phyloP scores from a whole-genome alignment of 768 basidiomycete species.

The Coprinopsis sp. region DNA sequence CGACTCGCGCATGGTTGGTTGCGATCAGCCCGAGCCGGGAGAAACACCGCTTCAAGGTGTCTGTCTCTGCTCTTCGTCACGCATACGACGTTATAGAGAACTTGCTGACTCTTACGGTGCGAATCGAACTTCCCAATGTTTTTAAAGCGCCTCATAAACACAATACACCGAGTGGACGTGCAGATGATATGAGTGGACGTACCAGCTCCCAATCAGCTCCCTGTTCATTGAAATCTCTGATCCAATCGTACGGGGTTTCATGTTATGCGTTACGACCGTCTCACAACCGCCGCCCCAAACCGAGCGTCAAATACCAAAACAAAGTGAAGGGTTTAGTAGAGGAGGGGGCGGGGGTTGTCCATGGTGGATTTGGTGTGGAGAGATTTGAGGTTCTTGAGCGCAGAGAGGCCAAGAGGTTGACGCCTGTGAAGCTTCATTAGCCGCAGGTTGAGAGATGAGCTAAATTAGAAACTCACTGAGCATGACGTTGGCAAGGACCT shows the following conservation, averaged over 20 bases:
- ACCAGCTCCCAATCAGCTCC: slow-evolving; percentile 90
- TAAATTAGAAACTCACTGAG: slow-evolving; percentile 52
- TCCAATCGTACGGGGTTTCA: slow-evolving; percentile 98
- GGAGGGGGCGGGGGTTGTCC: slow-evolving; percentile 96
- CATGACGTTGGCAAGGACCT: slow-evolving; percentile 97
- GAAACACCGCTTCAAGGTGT: no score
- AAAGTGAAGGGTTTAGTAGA: slow-evolving; percentile 63
- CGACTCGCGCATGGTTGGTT: no score
- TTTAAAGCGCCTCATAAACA: background rate
- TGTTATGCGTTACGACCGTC: slow-evolving; percentile 75
- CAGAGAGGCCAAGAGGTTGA: slow-evolving; percentile 99
- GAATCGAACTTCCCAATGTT: no score
- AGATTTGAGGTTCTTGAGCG: slow-evolving; percentile 99
- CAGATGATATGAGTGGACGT: slow-evolving; percentile 20
- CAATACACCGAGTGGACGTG: background rate
- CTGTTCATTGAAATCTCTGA: slow-evolving; percentile 77
- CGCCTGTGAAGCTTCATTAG: slow-evolving; percentile 48
- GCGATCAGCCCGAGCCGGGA: no score
- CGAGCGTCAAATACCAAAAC: slow-evolving; percentile 4
- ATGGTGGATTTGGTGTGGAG: slow-evolving; percentile 98
- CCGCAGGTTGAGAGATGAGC: background rate
- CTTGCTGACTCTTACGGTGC: no score
- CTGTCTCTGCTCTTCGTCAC: no score
- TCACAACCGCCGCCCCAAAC: slow-evolving; percentile 17
- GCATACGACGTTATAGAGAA: no score